These are phyloP conservation scores for Emmonsiellopsis sp. DNA, from an alignment of 2,329 filamentous ascomycete genomes.

Conservation along the genomic window DNA sequence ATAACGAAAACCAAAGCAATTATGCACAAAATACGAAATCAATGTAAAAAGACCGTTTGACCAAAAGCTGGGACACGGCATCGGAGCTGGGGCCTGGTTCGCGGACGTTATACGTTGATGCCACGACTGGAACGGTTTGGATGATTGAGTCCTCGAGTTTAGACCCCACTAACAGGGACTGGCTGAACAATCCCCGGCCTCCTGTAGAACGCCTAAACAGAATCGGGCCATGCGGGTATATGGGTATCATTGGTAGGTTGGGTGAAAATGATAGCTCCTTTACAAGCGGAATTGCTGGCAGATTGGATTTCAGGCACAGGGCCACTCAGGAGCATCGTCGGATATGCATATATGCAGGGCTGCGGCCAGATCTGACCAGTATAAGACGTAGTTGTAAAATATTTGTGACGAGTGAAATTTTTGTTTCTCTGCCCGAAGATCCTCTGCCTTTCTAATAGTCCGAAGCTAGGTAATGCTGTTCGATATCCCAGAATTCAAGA, in stretches of 20 bases:
- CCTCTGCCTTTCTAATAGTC: constrained; percentile 58
- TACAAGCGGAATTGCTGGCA: constrained; percentile 4
- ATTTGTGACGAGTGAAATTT: constrained; percentile 25
- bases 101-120: background rate
- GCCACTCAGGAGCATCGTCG: constrained; percentile 2
- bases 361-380: constrained; percentile 1
- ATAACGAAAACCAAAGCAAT: constrained; percentile 3
- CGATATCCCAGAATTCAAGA: constrained; percentile 29
- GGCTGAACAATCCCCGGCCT: background rate
- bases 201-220: background rate
- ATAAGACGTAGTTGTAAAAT: constrained; percentile 4
- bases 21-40: constrained; percentile 5
- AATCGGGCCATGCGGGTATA: background rate
- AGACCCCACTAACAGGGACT: background rate
- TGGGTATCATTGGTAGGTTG: background rate
- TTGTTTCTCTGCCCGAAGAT: constrained; percentile 26
- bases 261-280: constrained; percentile 3
- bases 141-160: background rate
- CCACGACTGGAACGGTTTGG: background rate
- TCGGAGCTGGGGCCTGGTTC: background rate
- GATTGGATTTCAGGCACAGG: background rate
- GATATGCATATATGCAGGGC: constrained; percentile 7
- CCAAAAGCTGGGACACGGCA: background rate
- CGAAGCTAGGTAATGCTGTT: constrained; percentile 58
- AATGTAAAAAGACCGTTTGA: background rate